Percentiles rank a stretch among this genome's conserved stretches.
Conservation (phyloP, 208 protist species). For the Leishmania tropica region DNA sequence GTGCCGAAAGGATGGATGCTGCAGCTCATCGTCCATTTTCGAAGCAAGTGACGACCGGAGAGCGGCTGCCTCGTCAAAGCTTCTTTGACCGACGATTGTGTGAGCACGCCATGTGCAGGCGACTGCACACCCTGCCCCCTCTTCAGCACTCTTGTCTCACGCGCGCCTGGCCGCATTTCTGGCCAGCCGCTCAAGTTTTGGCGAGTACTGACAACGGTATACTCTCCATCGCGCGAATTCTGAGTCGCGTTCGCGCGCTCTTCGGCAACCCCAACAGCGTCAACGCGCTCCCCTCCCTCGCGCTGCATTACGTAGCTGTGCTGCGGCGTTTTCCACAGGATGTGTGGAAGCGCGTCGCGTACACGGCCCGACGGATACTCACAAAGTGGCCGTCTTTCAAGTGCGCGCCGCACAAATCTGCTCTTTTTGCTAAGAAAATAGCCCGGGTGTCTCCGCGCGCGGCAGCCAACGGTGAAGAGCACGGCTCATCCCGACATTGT, state of each 20-base stretch:
- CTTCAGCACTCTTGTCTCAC: background rate
- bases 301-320: background rate
- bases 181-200: background rate
- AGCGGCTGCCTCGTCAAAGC: background rate
- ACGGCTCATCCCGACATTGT: background rate
- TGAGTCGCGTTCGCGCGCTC: background rate
- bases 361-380: background rate
- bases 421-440: background rate
- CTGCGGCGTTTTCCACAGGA: background rate
- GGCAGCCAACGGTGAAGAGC: background rate
- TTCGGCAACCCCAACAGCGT: background rate
- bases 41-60: background rate
- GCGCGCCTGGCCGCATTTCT: background rate
- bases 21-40: background rate
- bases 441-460: background rate
- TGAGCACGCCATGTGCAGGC: background rate
- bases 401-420: background rate
- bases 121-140: background rate
- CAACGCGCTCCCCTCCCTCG: background rate
- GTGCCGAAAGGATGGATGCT: background rate
- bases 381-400: background rate
- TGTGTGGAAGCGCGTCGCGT: background rate
- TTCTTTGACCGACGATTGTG: background rate
- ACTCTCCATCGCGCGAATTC: background rate
- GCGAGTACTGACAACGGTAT: background rate